Evolutionary conservation across 257 asterid genomes (phyloP).

Genomic region (Solanum commersonii): DNA sequence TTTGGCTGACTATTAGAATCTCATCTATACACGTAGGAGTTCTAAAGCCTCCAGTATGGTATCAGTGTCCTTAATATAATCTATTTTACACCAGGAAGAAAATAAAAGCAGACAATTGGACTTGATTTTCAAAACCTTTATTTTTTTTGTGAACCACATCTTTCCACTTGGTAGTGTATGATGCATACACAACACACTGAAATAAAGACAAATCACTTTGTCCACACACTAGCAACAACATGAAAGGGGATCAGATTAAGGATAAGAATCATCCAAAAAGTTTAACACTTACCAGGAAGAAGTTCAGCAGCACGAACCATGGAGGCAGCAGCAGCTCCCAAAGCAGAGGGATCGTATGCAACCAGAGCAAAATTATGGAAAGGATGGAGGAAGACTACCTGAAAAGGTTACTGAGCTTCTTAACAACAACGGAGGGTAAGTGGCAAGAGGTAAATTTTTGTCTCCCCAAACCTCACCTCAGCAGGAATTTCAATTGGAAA

Average conservation of each 20-base stretch:
- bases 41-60: not conserved
- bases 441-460: not conserved
- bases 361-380: slow-evolving; percentile 95
- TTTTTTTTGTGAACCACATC: not conserved
- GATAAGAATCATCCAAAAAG: not conserved
- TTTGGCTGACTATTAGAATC: not conserved
- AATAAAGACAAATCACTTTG: not conserved
- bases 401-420: slow-evolving; percentile 12
- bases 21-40: not conserved
- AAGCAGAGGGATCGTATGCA: slow-evolving; percentile 88
- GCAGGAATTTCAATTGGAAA: slow-evolving; percentile 98
- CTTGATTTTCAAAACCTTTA: not conserved
- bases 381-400: slow-evolving; percentile 99
- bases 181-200: not conserved
- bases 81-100: not conserved
- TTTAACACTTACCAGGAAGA: slow-evolving; percentile 56
- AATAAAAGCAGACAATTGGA: not conserved
- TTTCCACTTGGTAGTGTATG: not conserved
- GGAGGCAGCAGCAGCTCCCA: slow-evolving; percentile 73
- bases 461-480: slow-evolving; percentile 48
- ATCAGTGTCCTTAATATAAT: not conserved
- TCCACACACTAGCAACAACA: not conserved
- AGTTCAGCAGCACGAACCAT: slow-evolving; percentile 96
- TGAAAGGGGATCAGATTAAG: not conserved
- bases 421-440: slow-evolving; percentile 1